These are phyloP conservation scores for Endotrypanum monterogeii DNA, from an alignment of 208 protist species.

Conservation along the genomic window DNA sequence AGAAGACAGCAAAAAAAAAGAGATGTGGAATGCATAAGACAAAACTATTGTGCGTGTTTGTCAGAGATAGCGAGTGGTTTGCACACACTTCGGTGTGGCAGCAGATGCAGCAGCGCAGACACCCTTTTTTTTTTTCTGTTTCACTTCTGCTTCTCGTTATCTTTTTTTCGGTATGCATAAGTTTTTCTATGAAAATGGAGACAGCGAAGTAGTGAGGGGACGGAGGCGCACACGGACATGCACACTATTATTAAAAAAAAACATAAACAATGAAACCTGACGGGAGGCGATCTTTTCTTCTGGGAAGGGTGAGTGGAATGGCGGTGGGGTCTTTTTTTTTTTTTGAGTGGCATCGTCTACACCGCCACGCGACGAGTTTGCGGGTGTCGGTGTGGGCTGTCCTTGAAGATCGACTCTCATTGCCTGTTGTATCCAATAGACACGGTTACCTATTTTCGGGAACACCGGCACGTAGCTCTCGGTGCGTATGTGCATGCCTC, in stretches of 20 bases:
- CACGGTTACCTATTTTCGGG: not conserved
- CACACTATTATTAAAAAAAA: not conserved
- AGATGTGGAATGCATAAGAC: not conserved
- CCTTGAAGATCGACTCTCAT: not conserved
- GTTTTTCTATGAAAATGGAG: not conserved
- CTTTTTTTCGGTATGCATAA: not conserved
- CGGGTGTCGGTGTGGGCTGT: not conserved
- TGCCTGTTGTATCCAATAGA: not conserved
- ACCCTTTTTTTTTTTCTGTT: not conserved
- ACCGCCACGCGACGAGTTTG: not conserved
- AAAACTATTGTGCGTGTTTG: not conserved
- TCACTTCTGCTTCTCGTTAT: not conserved
- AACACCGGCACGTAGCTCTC: not conserved
- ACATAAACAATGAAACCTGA: not conserved
- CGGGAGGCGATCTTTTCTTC: too few species aligned
- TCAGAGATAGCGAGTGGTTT: not conserved
- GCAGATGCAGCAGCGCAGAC: not conserved
- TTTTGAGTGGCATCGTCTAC: not conserved
- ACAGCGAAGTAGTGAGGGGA: not conserved
- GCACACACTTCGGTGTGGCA: not conserved
- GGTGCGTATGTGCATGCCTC: slow-evolving; percentile 1
- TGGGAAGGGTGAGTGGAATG: not conserved
- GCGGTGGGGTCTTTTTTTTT: too few species aligned
- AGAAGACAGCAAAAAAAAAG: not conserved
- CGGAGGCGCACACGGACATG: not conserved